Base-by-base conservation (phyloP, 2,329 filamentous ascomycete genomes). In the Aschersonia sp. region DNA sequence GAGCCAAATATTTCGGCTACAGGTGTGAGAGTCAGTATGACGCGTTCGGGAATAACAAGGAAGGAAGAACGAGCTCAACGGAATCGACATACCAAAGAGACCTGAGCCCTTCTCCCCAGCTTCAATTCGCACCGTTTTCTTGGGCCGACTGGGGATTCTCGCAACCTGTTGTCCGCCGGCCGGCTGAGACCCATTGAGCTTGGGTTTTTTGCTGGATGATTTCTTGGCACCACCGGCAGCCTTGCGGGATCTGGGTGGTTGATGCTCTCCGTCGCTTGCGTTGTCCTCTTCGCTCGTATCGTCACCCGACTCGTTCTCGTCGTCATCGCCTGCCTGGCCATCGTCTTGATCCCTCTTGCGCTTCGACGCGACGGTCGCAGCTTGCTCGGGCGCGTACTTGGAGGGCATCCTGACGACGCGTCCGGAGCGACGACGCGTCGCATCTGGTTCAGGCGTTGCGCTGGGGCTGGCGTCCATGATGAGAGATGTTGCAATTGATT, bases 341-440 rank as follows among this genome's bases (percentile, higher is more conserved):
- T 68, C 69, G 42, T 70, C 60, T 5, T 71, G 69, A 47, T 60
- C 66, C 53, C 75, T 71, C 65, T 83, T 82, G 61, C 79, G 73
- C 64, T 81, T 82, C 45, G 70, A 59, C 42, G 68, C 66, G 43
- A 64, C 56, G 47, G 67, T 58, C 54, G 54, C 54, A 42, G 60
- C 49, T 47, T 58, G 51, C 51, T 80, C 73, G 47, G 76, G 72
- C 49, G 68, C 68, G 63, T 78, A 82, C 61, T 81, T 81, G 58
- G 72, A 62, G 43, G 78, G 77, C 37, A 68, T 70, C 58, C 69
- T 76, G 52, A 78, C 71, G 68, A 79, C 78, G 76, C 79, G 79
- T 77, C 79, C 78, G 39, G 81, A 85, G 54, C 79, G 77, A 63
- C 81, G 80, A 71, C 75, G 73, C 65, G 70, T 68, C 50, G 68